These are phyloP conservation scores for Tolypocladium tundrense DNA, from an alignment of 2,329 filamentous ascomycete species.

Conservation along the genomic window DNA sequence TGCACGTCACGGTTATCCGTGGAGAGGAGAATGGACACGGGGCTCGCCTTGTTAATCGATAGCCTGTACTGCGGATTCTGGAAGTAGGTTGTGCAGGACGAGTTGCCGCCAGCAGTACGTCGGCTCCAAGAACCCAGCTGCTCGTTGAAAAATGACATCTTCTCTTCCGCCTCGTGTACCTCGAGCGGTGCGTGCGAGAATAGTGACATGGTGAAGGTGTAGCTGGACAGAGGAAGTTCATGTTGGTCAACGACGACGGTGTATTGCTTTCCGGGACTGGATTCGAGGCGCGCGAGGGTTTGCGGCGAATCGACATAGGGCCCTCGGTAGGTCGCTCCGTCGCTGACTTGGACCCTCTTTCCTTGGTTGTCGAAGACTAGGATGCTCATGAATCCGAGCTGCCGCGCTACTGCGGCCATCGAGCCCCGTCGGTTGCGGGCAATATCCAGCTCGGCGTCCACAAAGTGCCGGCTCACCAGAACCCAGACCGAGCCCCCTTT, in stretches of 20 bases:
- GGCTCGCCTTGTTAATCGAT: slow-evolving; percentile 41
- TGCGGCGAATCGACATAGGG: slow-evolving; percentile 94
- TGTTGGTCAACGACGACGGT: slow-evolving; percentile 68
- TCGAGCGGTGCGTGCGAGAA: slow-evolving; percentile 58
- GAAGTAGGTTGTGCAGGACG: slow-evolving; percentile 65
- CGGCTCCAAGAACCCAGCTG: slow-evolving; percentile 62
- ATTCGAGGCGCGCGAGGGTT: slow-evolving; percentile 62
- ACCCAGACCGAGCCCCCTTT: slow-evolving; percentile 64
- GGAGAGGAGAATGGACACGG: slow-evolving; percentile 65
- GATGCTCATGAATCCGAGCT: slow-evolving; percentile 76
- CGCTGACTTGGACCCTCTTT: slow-evolving; percentile 61
- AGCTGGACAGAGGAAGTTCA: slow-evolving; percentile 59
- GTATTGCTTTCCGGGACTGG: slow-evolving; percentile 30
- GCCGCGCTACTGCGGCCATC: slow-evolving; percentile 35
- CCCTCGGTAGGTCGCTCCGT: slow-evolving; percentile 60
- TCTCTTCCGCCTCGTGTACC: slow-evolving; percentile 50
- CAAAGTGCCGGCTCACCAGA: slow-evolving; percentile 77
- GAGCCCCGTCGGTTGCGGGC: slow-evolving; percentile 32
- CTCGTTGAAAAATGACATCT: slow-evolving; percentile 48
- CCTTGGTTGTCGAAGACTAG: slow-evolving; percentile 68
- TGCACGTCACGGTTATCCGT: slow-evolving; percentile 57
- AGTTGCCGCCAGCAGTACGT: slow-evolving; percentile 75
- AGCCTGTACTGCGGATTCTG: slow-evolving; percentile 81
- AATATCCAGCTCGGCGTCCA: slow-evolving; percentile 52
- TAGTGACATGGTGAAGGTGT: slow-evolving; percentile 80